Conservation (phyloP, 2,329 filamentous ascomycete genomes). For the Leptographium radiaticola region DNA sequence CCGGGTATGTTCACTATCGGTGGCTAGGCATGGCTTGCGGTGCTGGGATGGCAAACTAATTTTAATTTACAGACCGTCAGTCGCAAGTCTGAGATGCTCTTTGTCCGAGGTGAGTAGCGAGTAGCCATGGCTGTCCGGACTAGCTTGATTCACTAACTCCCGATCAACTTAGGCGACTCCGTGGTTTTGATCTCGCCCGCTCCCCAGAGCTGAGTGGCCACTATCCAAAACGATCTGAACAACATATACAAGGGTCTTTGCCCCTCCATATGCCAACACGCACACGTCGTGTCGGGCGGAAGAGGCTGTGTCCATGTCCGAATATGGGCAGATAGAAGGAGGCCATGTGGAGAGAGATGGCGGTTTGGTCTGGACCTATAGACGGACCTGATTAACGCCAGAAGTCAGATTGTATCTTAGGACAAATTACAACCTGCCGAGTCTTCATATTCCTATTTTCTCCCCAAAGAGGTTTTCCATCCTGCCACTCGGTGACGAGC, state of each 20-base stretch:
- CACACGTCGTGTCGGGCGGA: background rate
- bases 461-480: too few species aligned
- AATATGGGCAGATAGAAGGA: background rate
- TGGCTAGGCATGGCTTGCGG: background rate
- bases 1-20: slow-evolving; percentile 39
- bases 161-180: slow-evolving; percentile 9
- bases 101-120: slow-evolving; percentile 69
- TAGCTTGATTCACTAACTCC: background rate
- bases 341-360: background rate
- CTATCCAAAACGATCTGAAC: background rate
- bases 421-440: background rate
- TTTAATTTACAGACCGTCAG: slow-evolving; percentile 57
- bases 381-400: background rate
- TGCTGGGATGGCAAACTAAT: too few species aligned
- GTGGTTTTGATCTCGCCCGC: slow-evolving; percentile 18
- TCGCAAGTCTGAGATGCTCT: slow-evolving; percentile 97
- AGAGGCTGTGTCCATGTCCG: background rate
- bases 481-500: too few species aligned
- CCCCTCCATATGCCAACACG: background rate
- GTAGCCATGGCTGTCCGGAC: slow-evolving; percentile 12
- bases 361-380: background rate
- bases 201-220: slow-evolving; percentile 8
- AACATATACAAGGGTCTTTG: background rate
- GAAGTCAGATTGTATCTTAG: background rate
- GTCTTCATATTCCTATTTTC: background rate